Evolutionary conservation across 2,329 filamentous ascomycete genomes (phyloP), one percentile per base, ranked within the genome.

Genomic region (Phaeosphaeriaceae sp.): DNA sequence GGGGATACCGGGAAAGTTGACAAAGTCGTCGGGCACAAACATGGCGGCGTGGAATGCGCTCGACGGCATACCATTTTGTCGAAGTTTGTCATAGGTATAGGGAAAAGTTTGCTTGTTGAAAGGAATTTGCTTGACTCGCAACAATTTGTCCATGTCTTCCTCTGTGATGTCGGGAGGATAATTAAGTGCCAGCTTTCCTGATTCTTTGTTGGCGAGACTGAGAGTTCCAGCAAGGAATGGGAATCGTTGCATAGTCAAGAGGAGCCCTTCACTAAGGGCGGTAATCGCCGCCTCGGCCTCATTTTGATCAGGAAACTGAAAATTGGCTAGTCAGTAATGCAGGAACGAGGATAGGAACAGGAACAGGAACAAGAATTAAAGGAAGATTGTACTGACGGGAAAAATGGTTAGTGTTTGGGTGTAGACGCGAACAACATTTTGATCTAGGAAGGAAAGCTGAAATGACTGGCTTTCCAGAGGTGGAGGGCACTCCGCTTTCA

Each of bases 141-240:
- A 64, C 0, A 70, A 41, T 2, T 54, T 51, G 13, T 48, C 50
- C 41, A 52, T 42, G 4, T 52, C 48, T 3, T 57, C 46, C 9
- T 64, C 56, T 12, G 60, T 52, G 9, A 64, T 48, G 12, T 64
- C 42, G 29, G 36, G 41, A 6, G 67, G 62, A 34, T 70, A 71
- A n/a, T 50, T 45, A 21, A 72, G 53, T 11, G 57, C 38, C 6
- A 72, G 54, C 50, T 54, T 66, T 6, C 68, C 68, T 3, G 63
- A 52, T 17, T 51, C 40, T 12, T 50, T 43, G 38, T 63, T 60
- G 4, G 54, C 56, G n/a, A 68, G 58, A 23, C 62, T 59, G 28
- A 72, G 54, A 2, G 48, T 67, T 12, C 68, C 68, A 12, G 67
- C 67, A 23, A 72, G 62, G 42, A 66, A 72, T 7, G 67, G 66